Conservation (phyloP, 345 rosid genomes). For the Salix udensis region DNA sequence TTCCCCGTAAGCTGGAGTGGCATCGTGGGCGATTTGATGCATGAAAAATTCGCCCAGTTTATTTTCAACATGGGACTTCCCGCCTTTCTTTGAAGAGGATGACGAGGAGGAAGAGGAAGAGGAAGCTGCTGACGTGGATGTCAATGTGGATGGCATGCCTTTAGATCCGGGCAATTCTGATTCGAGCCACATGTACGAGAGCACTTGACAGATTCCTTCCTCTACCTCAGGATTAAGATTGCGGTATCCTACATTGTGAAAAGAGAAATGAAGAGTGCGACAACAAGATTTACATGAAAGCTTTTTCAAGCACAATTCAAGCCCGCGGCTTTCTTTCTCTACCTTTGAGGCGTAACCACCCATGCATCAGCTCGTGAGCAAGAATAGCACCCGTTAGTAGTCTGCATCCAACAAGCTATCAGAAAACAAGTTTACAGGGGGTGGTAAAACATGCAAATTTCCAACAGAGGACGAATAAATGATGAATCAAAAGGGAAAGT, state of each 20-base stretch:
- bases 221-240: conserved; percentile 86
- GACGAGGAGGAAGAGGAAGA: conserved; percentile 41
- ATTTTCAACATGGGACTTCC: conserved; percentile 58
- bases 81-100: conserved; percentile 66
- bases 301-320: background rate
- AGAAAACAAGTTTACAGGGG: background rate
- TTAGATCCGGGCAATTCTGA: conserved; percentile 62
- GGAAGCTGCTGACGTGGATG: conserved; percentile 38
- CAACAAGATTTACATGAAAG: background rate
- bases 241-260: conserved; percentile 50
- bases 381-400: conserved; percentile 93
- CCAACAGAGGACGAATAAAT: too few relatives aligned
- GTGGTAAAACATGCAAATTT: too few relatives aligned
- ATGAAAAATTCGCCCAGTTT: conserved; percentile 85
- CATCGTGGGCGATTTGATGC: conserved; percentile 81
- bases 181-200: conserved; percentile 95
- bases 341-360: conserved; percentile 94
- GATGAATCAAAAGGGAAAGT: background rate
- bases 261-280: background rate
- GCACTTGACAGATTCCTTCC: conserved; percentile 94
- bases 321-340: background rate
- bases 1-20: conserved; percentile 81
- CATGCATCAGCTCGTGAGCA: conserved; percentile 91
- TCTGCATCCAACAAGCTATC: conserved; percentile 36
- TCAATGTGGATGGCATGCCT: conserved; percentile 48